These are phyloP conservation scores for Synchytrium microbalum DNA, from an alignment of 371 early-diverging fungal genomes.

Conservation along the genomic window DNA sequence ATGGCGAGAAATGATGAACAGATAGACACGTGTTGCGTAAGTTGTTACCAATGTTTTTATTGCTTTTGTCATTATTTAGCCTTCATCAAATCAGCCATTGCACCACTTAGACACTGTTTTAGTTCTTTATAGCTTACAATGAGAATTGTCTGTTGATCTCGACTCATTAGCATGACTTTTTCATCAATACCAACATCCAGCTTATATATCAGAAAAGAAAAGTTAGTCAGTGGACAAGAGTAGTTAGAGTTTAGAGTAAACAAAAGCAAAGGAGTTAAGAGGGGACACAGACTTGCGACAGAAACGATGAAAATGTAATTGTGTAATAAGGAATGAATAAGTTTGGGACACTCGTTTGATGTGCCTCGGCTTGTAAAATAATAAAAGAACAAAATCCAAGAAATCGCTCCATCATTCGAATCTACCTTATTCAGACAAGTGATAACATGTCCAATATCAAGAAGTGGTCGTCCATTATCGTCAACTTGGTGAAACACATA, in stretches of 20 bases:
- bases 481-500: conserved; percentile 95
- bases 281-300: neutral
- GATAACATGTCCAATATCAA: conserved; percentile 87
- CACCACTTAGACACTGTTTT: conserved; percentile 67
- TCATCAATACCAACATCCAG: conserved; percentile 89
- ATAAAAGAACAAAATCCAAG: neutral
- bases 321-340: neutral
- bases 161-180: conserved; percentile 80
- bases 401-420: neutral
- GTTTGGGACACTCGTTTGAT: neutral
- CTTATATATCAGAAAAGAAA: conserved; percentile 33
- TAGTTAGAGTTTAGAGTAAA: conserved; percentile 1
- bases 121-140: conserved; percentile 87
- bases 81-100: neutral
- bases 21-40: neutral
- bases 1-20: neutral
- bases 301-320: too few species aligned
- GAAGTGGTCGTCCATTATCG: conserved; percentile 71
- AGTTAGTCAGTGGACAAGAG: conserved; percentile 4
- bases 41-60: neutral
- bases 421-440: conserved; percentile 89
- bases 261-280: too few species aligned
- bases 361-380: conserved; percentile 1
- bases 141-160: conserved; percentile 90
- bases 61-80: neutral